Conservation (phyloP, 768 basidiomycete genomes). For the Calocybe cyanea region DNA sequence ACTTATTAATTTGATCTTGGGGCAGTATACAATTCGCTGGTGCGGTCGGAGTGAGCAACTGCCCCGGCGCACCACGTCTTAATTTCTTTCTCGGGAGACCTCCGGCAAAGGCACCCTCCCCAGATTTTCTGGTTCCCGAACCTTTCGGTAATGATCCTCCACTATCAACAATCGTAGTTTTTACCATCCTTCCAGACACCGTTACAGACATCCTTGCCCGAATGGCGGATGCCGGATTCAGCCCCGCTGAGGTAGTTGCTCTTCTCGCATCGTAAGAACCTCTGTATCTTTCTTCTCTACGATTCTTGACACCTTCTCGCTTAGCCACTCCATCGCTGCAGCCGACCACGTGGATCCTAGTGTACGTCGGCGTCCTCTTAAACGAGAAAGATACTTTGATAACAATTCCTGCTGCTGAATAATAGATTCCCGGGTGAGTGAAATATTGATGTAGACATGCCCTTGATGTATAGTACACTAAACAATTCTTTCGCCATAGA, state of each 20-base stretch:
- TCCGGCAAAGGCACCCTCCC: constrained; percentile 26
- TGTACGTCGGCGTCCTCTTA: constrained; percentile 1
- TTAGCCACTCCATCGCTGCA: constrained; percentile 23
- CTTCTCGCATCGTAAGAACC: constrained; percentile 32
- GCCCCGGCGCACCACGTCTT: constrained; percentile 41
- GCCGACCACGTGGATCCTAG: constrained; percentile 30
- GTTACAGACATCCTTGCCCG: constrained; percentile 29
- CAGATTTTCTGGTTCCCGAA: constrained; percentile 25
- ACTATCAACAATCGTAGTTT: too few relatives aligned
- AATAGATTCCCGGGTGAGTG: constrained; percentile 19
- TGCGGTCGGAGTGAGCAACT: constrained; percentile 38
- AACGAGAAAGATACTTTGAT: constrained; percentile 4
- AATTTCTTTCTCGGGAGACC: constrained; percentile 37
- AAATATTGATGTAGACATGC: neutral
- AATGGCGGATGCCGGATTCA: constrained; percentile 32
- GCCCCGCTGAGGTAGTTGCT: constrained; percentile 31
- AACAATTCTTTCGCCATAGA: neutral
- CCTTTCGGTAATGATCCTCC: constrained; percentile 16
- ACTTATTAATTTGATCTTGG: neutral
- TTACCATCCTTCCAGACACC: constrained; percentile 17
- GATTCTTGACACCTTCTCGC: neutral
- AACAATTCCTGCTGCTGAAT: neutral
- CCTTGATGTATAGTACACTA: neutral
- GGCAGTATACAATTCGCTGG: constrained; percentile 44
- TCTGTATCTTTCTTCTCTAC: neutral